Evolutionary conservation across 805 yeast genomes (phyloP), one percentile per base, ranked within the genome.

Genomic region (Candida argentea): DNA sequence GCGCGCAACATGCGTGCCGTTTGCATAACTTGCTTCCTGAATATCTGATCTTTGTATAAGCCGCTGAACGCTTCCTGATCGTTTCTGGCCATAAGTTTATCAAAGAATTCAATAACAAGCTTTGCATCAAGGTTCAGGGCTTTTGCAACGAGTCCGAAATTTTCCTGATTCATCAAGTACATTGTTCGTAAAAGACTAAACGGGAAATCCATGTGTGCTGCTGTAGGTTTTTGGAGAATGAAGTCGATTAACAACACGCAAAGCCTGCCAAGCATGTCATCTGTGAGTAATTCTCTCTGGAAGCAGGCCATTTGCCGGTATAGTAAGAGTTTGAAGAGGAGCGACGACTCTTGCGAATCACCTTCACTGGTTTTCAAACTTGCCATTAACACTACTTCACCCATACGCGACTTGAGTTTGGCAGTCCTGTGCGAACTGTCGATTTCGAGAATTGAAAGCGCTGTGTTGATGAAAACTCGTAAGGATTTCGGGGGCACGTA

Each of bases 151-250:
- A 36, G 28, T 0, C 26, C 29, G 27, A 57, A 50, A 1, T 48
- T 42, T 2, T 43, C 42, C 19, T 48, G 53, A 11, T 52, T 40
- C 42, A 57, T 48, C 35, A 61, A 45, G 23, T 43, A 48, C 9
- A 49, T 44, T 2, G 64, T 50, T 22, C 68, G 34, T 10, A 60
- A 34, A 16, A 60, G 52, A 28, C 52, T 61, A 32, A 61, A 55
- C 8, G 51, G 35, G 24, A 51, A 41, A 7, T 31, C 30, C 4
- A 26, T 20, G 28, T 50, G 56, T 4, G 34, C 31, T 3, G 32
- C 33, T 4, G 35, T 26, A 2, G 27, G 16, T 11, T 47, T 22
- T 24, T 39, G 44, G 16, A 55, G 34, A 17, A 45, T 52, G 6
- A 26, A 30, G 3, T 65, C 67, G 28, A 60, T 30, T 1, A 60